Evolutionary conservation across 768 basidiomycete genomes (phyloP).

Genomic region (Pleurotus ostreatus): DNA sequence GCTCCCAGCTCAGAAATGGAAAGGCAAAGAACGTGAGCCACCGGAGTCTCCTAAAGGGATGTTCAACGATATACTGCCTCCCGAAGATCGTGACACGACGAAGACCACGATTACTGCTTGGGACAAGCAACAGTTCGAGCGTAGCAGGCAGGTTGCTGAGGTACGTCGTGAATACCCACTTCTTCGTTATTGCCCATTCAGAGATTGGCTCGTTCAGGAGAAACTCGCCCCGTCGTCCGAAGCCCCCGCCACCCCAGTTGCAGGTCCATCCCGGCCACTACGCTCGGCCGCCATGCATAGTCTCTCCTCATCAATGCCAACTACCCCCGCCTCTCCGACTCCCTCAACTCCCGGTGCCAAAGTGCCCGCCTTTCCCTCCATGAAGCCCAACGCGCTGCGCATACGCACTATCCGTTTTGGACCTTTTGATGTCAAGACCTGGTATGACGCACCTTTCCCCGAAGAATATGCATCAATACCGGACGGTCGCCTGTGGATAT

Average conservation of each 20-base stretch:
- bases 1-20: slow-evolving; percentile 53
- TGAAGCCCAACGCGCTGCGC: slow-evolving; percentile 41
- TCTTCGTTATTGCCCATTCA: slow-evolving; percentile 7
- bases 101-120: slow-evolving; percentile 56
- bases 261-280: slow-evolving; percentile 39
- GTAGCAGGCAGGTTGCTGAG: slow-evolving; percentile 69
- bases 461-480: slow-evolving; percentile 94
- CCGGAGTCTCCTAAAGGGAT: slow-evolving; percentile 52
- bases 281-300: slow-evolving; percentile 53
- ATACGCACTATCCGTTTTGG: slow-evolving; percentile 92
- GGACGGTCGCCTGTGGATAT: slow-evolving; percentile 92
- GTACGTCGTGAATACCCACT: slow-evolving; percentile 35
- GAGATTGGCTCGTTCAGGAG: slow-evolving; percentile 27
- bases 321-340: slow-evolving; percentile 31
- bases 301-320: slow-evolving; percentile 33
- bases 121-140: slow-evolving; percentile 74
- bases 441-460: slow-evolving; percentile 99
- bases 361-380: slow-evolving; percentile 21
- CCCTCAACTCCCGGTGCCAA: slow-evolving; percentile 34
- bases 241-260: slow-evolving; percentile 15
- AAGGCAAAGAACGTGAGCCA: slow-evolving; percentile 68
- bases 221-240: slow-evolving; percentile 39
- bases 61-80: slow-evolving; percentile 79
- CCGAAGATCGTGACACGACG: slow-evolving; percentile 66
- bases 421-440: slow-evolving; percentile 89